These are phyloP conservation scores for Cladophialophora yegresii DNA, from an alignment of 2,329 filamentous ascomycete genomes.

Conservation along the genomic window DNA sequence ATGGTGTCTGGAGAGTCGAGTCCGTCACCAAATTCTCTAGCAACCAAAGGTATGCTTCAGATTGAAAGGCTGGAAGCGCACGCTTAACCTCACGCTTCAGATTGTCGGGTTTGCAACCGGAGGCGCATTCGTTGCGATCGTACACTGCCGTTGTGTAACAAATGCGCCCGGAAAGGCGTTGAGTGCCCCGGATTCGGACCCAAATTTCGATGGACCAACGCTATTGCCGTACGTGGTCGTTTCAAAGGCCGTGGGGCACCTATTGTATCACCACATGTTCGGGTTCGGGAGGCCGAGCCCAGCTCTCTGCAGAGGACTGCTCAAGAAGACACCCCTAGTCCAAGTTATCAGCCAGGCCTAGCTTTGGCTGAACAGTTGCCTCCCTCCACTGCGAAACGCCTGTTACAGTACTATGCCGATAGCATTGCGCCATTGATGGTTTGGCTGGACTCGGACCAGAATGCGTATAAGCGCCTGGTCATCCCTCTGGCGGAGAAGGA, in stretches of 20 bases:
- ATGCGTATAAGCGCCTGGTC: conserved; percentile 11
- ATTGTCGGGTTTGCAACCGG: not conserved
- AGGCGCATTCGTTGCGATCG: not conserved
- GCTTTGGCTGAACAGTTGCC: not conserved
- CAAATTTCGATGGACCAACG: conserved; percentile 14
- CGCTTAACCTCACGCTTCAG: not conserved
- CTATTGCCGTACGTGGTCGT: conserved; percentile 13
- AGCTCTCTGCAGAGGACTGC: not conserved
- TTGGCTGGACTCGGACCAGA: conserved; percentile 10
- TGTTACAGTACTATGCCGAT: not conserved
- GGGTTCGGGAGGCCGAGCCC: not conserved
- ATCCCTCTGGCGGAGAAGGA: conserved; percentile 11
- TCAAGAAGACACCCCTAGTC: not conserved
- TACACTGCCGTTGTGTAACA: not conserved
- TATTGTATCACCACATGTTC: not conserved
- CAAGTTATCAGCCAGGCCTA: not conserved
- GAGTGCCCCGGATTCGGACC: conserved; percentile 12
- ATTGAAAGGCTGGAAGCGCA: not conserved
- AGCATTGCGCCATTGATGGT: conserved; percentile 12
- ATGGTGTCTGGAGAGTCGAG: not conserved
- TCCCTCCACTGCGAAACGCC: not conserved
- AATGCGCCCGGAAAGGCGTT: conserved; percentile 10
- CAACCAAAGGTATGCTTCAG: not conserved
- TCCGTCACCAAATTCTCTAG: not conserved
- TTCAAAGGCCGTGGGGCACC: conserved; percentile 13